Conservation (phyloP, 805 yeast genomes). For the Candida pini region DNA sequence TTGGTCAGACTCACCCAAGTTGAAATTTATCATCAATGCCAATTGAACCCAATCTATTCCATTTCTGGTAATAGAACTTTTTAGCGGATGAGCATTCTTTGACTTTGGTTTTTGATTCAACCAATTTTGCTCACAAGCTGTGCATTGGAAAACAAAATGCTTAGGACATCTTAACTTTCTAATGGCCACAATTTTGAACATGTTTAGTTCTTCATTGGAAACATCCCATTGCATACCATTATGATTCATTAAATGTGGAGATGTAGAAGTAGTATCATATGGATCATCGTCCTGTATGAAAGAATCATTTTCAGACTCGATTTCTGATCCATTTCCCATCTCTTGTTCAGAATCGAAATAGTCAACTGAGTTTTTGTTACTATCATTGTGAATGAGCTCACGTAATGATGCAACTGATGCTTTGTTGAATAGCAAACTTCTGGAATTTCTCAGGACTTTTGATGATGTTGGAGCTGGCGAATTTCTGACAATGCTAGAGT, state of each 20-base stretch:
- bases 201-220: constrained; percentile 20
- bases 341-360: not conserved
- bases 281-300: not conserved
- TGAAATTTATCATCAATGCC: no score
- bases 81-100: no score
- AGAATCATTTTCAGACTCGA: not conserved
- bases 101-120: not conserved
- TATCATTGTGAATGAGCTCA: no score
- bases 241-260: not conserved
- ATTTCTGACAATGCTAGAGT: not conserved
- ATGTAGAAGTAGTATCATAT: not conserved
- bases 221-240: constrained; percentile 5
- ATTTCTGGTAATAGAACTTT: no score
- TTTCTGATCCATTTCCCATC: not conserved
- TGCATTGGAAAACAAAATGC: constrained; percentile 23
- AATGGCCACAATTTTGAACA: constrained; percentile 20
- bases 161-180: constrained; percentile 21
- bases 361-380: no score
- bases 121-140: not conserved
- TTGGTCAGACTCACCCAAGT: no score
- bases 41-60: no score
- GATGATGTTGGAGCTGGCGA: not conserved
- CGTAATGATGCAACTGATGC: not conserved
- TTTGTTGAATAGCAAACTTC: not conserved
- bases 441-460: not conserved